phyloP scores from a whole-genome alignment of 2,329 filamentous ascomycete species.

The Scleromitrula shiraiana region DNA sequence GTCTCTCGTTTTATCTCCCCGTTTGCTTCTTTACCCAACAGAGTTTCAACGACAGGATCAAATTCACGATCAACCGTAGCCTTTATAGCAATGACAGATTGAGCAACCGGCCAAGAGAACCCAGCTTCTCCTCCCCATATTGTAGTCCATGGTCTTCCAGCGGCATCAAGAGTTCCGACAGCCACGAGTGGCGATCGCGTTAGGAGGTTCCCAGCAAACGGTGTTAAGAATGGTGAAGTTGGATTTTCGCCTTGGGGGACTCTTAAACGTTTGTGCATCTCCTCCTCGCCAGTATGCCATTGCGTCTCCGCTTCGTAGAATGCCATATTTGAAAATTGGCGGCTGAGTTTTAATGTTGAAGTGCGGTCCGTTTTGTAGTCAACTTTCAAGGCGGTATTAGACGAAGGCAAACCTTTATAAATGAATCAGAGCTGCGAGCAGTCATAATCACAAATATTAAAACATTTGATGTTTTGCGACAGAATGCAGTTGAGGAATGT shows the following conservation, averaged over 20 bases:
- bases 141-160: slow-evolving; percentile 64
- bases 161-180: slow-evolving; percentile 59
- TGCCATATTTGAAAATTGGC: background rate
- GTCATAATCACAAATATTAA: too few species aligned
- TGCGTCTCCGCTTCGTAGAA: slow-evolving; percentile 4
- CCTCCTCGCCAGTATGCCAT: slow-evolving; percentile 53
- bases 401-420: too few species aligned
- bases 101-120: slow-evolving; percentile 54
- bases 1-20: slow-evolving; percentile 28
- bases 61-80: slow-evolving; percentile 49
- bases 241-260: slow-evolving; percentile 55
- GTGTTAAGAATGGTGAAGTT: slow-evolving; percentile 53
- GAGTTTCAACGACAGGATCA: slow-evolving; percentile 61
- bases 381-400: background rate
- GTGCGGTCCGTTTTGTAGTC: background rate
- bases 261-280: slow-evolving; percentile 54
- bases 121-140: slow-evolving; percentile 67
- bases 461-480: too few species aligned
- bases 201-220: slow-evolving; percentile 52
- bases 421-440: too few species aligned
- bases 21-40: slow-evolving; percentile 45
- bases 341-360: background rate
- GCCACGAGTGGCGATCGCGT: slow-evolving; percentile 58
- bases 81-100: slow-evolving; percentile 54
- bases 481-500: too few species aligned